These are phyloP conservation scores for Suillus subaureus DNA, from an alignment of 768 basidiomycete species.

Conservation along the genomic window DNA sequence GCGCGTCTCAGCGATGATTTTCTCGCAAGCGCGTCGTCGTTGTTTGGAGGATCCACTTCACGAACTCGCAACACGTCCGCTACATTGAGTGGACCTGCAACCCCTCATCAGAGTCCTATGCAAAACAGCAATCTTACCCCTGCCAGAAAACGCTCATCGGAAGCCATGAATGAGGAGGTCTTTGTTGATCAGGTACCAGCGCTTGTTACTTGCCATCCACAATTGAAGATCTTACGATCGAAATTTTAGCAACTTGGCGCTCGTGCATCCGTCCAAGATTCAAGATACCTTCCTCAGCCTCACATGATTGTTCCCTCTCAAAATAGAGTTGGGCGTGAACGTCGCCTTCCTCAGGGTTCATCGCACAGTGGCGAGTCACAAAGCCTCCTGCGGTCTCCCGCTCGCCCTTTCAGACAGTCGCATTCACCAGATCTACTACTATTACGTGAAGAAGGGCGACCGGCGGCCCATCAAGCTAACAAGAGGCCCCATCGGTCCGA, in stretches of 20 bases:
- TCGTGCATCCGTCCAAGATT: slow-evolving; percentile 26
- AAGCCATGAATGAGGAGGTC: slow-evolving; percentile 28
- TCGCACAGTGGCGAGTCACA: slow-evolving; percentile 20
- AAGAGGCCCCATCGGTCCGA: slow-evolving; percentile 33
- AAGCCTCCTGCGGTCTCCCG: slow-evolving; percentile 4
- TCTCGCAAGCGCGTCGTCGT: slow-evolving; percentile 33
- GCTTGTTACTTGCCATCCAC: slow-evolving; percentile 27
- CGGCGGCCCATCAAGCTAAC: slow-evolving; percentile 22
- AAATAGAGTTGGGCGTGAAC: slow-evolving; percentile 16
- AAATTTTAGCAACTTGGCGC: slow-evolving; percentile 32
- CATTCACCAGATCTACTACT: slow-evolving; percentile 22
- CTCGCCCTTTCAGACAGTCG: slow-evolving; percentile 2
- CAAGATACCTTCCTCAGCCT: slow-evolving; percentile 25
- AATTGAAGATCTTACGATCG: slow-evolving; percentile 24
- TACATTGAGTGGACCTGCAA: slow-evolving; percentile 21
- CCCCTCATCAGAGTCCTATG: slow-evolving; percentile 20
- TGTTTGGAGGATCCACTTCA: slow-evolving; percentile 28
- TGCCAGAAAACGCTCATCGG: slow-evolving; percentile 36
- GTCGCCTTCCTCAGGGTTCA: slow-evolving; percentile 17
- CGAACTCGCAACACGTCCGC: slow-evolving; percentile 19
- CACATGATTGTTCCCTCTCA: slow-evolving; percentile 30
- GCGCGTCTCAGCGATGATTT: slow-evolving; percentile 36
- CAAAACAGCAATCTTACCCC: slow-evolving; percentile 22
- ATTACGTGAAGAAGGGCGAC: slow-evolving; percentile 29
- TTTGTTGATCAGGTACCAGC: slow-evolving; percentile 35